phyloP scores from a whole-genome alignment of 176 grass and related monocot species.

The Lolium perenne region DNA sequence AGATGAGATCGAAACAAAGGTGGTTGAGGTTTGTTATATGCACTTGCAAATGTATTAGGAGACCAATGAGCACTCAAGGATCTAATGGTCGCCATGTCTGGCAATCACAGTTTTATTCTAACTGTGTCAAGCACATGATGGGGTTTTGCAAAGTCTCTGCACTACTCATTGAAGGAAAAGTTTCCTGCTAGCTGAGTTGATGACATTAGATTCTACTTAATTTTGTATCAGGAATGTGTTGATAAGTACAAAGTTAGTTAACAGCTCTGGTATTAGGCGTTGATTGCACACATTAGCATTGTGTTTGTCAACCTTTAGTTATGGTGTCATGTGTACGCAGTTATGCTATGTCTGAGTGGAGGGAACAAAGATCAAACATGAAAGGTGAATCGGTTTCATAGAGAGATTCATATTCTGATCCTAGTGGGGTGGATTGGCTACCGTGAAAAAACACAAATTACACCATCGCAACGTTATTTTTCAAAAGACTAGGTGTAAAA shows the following conservation, averaged over 20 bases:
- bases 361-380: conserved; percentile 26
- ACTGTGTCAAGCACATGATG: conserved; percentile 38
- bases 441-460: too few relatives aligned
- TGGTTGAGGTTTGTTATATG: conserved; percentile 26
- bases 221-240: neutral
- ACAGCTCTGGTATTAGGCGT: neutral
- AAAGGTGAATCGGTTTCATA: neutral
- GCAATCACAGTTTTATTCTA: conserved; percentile 23
- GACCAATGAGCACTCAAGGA: conserved; percentile 48
- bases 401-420: neutral
- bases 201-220: conserved; percentile 9
- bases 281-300: conserved; percentile 1
- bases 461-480: too few relatives aligned
- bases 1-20: conserved; percentile 30
- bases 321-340: neutral
- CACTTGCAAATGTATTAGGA: conserved; percentile 9
- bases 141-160: neutral
- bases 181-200: neutral
- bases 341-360: conserved; percentile 32
- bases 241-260: conserved; percentile 1
- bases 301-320: neutral
- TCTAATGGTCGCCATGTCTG: conserved; percentile 38
- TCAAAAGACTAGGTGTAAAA: too few relatives aligned
- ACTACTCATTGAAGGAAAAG: neutral
- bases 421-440: neutral